Evolutionary conservation across 2,329 filamentous ascomycete species (phyloP).

Genomic region (Aspergillus awamori): DNA sequence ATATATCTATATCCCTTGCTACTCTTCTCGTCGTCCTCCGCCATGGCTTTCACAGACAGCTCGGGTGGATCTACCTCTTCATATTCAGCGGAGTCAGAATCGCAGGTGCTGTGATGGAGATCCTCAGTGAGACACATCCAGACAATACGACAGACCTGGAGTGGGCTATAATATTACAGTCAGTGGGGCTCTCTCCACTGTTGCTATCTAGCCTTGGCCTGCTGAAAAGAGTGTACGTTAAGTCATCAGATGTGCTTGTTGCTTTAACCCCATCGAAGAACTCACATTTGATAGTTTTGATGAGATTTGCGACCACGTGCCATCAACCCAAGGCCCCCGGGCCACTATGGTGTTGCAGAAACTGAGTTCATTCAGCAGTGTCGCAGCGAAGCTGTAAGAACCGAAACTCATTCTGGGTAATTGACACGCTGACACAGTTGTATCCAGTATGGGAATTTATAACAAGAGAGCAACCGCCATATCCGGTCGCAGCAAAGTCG

Average conservation of each 20-base stretch:
- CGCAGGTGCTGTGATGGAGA: conserved; percentile 1
- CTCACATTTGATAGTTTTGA: not conserved
- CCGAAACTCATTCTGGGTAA: not conserved
- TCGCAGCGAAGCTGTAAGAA: not conserved
- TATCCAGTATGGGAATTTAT: not conserved
- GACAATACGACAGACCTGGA: not conserved
- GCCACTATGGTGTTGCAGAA: not conserved
- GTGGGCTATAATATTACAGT: conserved; percentile 5
- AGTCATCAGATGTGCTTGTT: too few relatives aligned
- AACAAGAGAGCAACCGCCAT: not conserved
- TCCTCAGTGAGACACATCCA: conserved; percentile 1
- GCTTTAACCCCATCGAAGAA: too few relatives aligned
- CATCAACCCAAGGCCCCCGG: not conserved
- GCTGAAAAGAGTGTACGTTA: conserved; percentile 4
- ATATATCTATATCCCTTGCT: not conserved
- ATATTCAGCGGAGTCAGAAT: conserved; percentile 4
- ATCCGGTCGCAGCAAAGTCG: not conserved
- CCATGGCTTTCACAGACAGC: conserved; percentile 7
- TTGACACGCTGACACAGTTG: too few relatives aligned
- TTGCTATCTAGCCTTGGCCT: not conserved
- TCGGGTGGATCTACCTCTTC: conserved; percentile 10
- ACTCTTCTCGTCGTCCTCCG: not conserved
- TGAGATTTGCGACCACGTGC: not conserved
- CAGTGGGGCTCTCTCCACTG: conserved; percentile 4
- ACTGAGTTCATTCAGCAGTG: not conserved